phyloP scores from a whole-genome alignment of 257 asterid species.

The Verbascum thapsus region DNA sequence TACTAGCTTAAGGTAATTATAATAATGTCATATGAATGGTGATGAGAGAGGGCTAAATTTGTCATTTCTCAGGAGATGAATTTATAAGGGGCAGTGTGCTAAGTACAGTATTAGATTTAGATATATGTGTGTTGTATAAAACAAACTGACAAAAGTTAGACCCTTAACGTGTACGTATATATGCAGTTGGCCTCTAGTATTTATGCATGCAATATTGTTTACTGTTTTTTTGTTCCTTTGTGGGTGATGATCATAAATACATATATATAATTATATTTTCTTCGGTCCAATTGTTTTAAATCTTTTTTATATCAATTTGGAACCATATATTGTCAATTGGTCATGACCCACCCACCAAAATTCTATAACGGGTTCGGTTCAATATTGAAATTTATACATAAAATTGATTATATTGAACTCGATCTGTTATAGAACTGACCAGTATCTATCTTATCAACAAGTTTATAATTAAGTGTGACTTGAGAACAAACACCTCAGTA shows the following conservation, averaged over 20 bases:
- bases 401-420: too few relatives aligned
- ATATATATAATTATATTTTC: conserved; percentile 17
- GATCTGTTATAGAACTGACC: too few relatives aligned
- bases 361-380: too few relatives aligned
- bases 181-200: conserved; percentile 29
- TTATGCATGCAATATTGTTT: conserved; percentile 50
- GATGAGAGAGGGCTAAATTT: neutral
- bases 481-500: conserved; percentile 32
- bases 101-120: conserved; percentile 20
- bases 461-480: conserved; percentile 37
- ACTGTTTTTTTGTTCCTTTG: conserved; percentile 53
- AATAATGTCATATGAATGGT: neutral
- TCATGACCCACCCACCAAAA: conserved; percentile 27
- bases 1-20: neutral
- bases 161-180: conserved; percentile 44
- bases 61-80: conserved; percentile 17
- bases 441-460: conserved; percentile 14
- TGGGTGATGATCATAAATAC: conserved; percentile 26
- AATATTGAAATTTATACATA: too few relatives aligned
- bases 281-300: conserved; percentile 40
- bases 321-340: conserved; percentile 37
- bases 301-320: conserved; percentile 33
- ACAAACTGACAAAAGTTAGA: conserved; percentile 44
- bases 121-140: conserved; percentile 7
- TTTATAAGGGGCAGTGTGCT: neutral